Percentiles rank a stretch among this genome's conserved stretches.
Conservation (phyloP, 306 rosid species). For the Pachyrhizus erosus region DNA sequence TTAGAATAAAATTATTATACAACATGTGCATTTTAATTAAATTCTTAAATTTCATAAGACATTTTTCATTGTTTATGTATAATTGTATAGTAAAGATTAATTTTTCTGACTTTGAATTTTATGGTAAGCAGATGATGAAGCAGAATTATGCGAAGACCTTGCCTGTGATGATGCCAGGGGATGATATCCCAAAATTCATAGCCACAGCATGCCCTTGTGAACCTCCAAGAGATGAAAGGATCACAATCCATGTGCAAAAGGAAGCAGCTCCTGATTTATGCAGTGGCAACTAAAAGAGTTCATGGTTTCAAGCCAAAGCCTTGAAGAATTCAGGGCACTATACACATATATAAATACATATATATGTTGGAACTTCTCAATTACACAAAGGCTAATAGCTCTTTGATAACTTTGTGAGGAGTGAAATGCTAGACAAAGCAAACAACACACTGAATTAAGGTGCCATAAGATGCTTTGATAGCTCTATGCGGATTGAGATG, state of each 20-base stretch:
- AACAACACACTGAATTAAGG: slow-evolving; percentile 2
- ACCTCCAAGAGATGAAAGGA: slow-evolving; percentile 55
- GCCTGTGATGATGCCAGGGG: slow-evolving; percentile 90
- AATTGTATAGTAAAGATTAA: background rate
- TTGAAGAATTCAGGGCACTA: slow-evolving; percentile 26
- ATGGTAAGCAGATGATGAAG: slow-evolving; percentile 51
- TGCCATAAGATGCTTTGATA: slow-evolving; percentile 2
- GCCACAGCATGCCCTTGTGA: slow-evolving; percentile 74
- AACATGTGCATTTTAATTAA: background rate
- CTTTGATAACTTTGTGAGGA: slow-evolving; percentile 30
- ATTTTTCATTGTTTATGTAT: background rate
- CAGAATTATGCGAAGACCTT: slow-evolving; percentile 49
- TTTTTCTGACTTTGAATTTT: background rate
- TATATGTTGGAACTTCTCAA: slow-evolving; percentile 4
- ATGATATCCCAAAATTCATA: slow-evolving; percentile 74
- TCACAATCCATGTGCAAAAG: slow-evolving; percentile 50
- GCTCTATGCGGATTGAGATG: slow-evolving; percentile 35
- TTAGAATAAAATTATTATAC: no score
- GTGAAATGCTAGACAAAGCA: slow-evolving; percentile 38
- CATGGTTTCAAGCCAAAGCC: background rate
- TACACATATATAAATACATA: background rate
- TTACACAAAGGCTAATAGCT: background rate
- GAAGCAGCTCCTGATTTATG: slow-evolving; percentile 27
- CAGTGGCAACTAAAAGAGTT: slow-evolving; percentile 24
- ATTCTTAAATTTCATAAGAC: background rate